These are phyloP conservation scores for Collybia sordida DNA, from an alignment of 768 basidiomycete genomes.

Conservation along the genomic window DNA sequence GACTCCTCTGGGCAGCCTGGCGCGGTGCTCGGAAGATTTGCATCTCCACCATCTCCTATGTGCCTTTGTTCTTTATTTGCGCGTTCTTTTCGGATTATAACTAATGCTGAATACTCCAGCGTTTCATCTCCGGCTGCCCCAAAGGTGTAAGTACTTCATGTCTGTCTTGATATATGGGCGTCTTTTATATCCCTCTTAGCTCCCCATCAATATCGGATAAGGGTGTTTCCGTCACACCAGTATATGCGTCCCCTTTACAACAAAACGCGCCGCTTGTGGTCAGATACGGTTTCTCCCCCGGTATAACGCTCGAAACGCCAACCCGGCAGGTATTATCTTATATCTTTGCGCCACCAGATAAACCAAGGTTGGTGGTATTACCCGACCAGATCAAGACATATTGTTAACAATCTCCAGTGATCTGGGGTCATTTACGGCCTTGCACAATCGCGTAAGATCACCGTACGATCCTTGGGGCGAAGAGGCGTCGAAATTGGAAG, in stretches of 20 bases:
- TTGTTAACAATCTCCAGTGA: conserved; percentile 30
- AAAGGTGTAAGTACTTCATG: conserved; percentile 34
- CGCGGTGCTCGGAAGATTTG: conserved; percentile 20
- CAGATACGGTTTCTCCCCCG: conserved; percentile 50
- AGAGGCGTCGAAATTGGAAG: conserved; percentile 66
- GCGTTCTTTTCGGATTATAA: conserved; percentile 12
- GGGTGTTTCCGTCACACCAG: conserved; percentile 17
- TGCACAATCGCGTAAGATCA: conserved; percentile 36
- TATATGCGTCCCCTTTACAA: conserved; percentile 14
- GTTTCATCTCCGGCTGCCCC: conserved; percentile 34
- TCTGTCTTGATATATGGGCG: conserved; percentile 10
- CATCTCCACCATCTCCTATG: conserved; percentile 24
- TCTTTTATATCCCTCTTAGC: conserved; percentile 23
- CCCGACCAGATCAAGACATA: too few species aligned
- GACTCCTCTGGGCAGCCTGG: conserved; percentile 22
- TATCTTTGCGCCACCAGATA: conserved; percentile 75
- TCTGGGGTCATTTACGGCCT: conserved; percentile 25
- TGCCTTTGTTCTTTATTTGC: conserved; percentile 12
- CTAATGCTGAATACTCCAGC: conserved; percentile 21
- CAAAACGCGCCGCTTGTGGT: conserved; percentile 39
- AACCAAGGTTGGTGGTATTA: conserved; percentile 28
- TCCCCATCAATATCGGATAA: conserved; percentile 29
- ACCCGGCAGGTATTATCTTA: conserved; percentile 69
- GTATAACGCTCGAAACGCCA: conserved; percentile 55
- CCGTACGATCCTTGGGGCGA: conserved; percentile 76